phyloP scores from a whole-genome alignment of 1,284 basidiomycete genomes.

The Ceratobasidium sp. region DNA sequence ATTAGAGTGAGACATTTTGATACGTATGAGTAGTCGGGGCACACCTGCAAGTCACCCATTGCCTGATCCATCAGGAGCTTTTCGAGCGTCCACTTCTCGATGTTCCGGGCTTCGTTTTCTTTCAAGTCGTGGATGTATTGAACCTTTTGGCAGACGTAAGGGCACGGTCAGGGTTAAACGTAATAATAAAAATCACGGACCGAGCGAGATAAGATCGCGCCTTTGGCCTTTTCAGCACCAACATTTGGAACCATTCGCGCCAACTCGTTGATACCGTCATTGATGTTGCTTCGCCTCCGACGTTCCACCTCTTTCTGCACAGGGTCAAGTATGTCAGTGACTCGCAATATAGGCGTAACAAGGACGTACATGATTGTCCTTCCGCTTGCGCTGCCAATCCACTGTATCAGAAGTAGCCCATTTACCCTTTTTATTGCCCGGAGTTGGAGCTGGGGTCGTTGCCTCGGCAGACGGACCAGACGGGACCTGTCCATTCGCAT shows the following conservation, averaged over 20 bases:
- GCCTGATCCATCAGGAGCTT: constrained; percentile 91
- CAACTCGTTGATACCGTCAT: constrained; percentile 94
- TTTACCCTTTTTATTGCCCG: constrained; percentile 39
- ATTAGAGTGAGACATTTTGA: neutral
- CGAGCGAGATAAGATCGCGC: constrained; percentile 84
- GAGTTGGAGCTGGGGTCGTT: neutral
- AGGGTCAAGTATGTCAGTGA: neutral
- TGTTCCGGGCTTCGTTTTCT: constrained; percentile 88
- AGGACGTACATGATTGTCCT: constrained; percentile 79
- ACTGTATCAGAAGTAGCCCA: constrained; percentile 37
- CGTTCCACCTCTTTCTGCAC: constrained; percentile 96
- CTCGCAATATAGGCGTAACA: neutral
- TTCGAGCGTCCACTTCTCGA: constrained; percentile 95
- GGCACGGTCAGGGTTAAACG: neutral
- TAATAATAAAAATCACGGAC: constrained; percentile 53
- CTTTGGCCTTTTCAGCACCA: constrained; percentile 85
- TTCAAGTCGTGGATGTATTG: constrained; percentile 91
- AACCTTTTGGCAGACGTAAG: constrained; percentile 52
- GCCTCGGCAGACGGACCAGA: constrained; percentile 20
- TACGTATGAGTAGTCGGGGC: neutral
- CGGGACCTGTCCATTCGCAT: constrained; percentile 29
- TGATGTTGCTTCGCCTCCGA: constrained; percentile 91
- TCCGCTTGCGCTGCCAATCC: constrained; percentile 83
- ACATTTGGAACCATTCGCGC: constrained; percentile 88
- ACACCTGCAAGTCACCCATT: constrained; percentile 79